Evolutionary conservation across 75 land plant species (phyloP).

Genomic region (Picea glauca): DNA sequence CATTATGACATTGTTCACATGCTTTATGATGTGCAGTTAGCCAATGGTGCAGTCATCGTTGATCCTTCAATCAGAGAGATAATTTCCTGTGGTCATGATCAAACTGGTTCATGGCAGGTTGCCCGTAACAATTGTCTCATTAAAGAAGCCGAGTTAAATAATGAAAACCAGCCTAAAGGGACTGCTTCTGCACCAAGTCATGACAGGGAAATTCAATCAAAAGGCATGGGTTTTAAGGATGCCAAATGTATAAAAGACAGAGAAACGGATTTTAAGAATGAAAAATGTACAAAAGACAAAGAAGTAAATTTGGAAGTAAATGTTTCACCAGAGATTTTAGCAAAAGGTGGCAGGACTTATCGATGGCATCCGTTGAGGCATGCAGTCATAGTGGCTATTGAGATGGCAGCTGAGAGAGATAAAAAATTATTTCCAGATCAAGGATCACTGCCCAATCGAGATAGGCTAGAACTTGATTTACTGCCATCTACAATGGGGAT

Average conservation of each 20-base stretch:
- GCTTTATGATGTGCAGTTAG: conserved; percentile 44
- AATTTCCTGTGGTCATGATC: conserved; percentile 69
- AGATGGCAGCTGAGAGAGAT: conserved; percentile 79
- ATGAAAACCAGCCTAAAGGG: background rate
- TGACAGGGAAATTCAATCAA: background rate
- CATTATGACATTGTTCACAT: background rate
- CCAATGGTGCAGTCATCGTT: conserved; percentile 90
- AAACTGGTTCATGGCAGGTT: conserved; percentile 30
- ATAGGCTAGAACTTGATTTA: background rate
- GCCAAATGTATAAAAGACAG: background rate
- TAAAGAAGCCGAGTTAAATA: background rate
- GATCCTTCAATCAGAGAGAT: conserved; percentile 64
- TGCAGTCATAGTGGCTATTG: conserved; percentile 93
- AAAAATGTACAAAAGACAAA: background rate
- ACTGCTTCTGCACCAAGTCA: background rate
- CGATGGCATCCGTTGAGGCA: conserved; percentile 83
- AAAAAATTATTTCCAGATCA: conserved; percentile 34
- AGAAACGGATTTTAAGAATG: background rate
- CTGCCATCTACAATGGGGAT: background rate
- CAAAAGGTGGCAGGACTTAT: conserved; percentile 6
- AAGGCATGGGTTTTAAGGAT: background rate
- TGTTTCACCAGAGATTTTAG: background rate
- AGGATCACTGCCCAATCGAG: background rate
- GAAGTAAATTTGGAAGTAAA: conserved; percentile 7
- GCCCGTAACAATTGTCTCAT: background rate